Evolutionary conservation across 306 rosid genomes (phyloP), one percentile per base, ranked within the genome.

Genomic region (Cucurbita argyrosperma): DNA sequence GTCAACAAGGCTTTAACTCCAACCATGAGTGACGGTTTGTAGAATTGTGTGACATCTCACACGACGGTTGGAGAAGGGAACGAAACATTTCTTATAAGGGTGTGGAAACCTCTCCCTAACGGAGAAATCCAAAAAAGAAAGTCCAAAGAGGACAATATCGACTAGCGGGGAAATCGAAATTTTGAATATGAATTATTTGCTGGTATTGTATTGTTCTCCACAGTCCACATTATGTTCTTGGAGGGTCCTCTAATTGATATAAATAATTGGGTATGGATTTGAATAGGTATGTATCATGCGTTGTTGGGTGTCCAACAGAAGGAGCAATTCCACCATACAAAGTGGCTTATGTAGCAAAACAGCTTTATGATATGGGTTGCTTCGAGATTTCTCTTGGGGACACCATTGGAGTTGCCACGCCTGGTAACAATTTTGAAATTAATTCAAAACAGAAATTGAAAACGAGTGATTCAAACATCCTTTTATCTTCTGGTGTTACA

Each of bases 331-430:
- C 88, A 55, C 96, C 97, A n/a, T 86, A 96, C 61, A 89, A 76
- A 78, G 98, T 94, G 40, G 97, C 95, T 60, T 88, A 87, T 79
- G 95, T 94, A 47, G 97, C 98, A 72, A 94, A 89, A 80, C 90
- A 86, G 80, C 86, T 94, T 39, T 74, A 88, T 74, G 89, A 94
- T 72, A 92, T 92, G 97, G 98, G 98, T 53, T 94, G 98, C 87
- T 94, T 88, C 71, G 98, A 94, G 79, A 90, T 94, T 82, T 94
- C 98, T 76, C 97, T 94, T 46, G 98, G 83, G 59, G 97, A 94
- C 95, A 94, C 98, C 65, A 89, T 87, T 26, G 98, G 98, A 54
- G 90, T 90, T 23, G 96, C 86, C 81, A 90, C 96, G 21, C 98
- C 96, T 79, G 96, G 98, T 90, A 87, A 79, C 18, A 50, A 57